A percentile compares a stretch with the other conserved stretches of the same genome.
phyloP scores from a whole-genome alignment of 179 eudicot genomes.

The Patellifolia procumbens region DNA sequence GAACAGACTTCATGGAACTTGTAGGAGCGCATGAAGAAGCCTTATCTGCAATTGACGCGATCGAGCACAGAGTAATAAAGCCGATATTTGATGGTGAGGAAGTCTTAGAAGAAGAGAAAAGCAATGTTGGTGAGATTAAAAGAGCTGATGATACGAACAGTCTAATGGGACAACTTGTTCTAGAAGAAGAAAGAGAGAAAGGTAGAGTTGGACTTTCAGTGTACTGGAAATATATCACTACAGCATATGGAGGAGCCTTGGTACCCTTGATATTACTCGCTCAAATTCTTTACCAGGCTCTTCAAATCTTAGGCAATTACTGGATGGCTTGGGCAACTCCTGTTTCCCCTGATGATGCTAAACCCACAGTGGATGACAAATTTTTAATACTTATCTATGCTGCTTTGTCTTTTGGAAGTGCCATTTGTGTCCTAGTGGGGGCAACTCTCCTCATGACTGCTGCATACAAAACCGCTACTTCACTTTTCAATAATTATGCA shows the following conservation, averaged over 20 bases:
- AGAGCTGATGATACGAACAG: slow-evolving; percentile 35
- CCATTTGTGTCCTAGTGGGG: slow-evolving; percentile 66
- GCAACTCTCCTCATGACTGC: slow-evolving; percentile 41
- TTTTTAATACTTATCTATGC: slow-evolving; percentile 68
- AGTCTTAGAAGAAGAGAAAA: slow-evolving; percentile 25
- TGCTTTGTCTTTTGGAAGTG: slow-evolving; percentile 68
- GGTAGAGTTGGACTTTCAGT: slow-evolving; percentile 75
- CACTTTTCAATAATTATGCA: slow-evolving; percentile 69
- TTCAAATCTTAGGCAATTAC: slow-evolving; percentile 77
- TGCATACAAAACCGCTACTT: slow-evolving; percentile 61
- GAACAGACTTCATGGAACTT: slow-evolving; percentile 86
- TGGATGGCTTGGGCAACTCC: slow-evolving; percentile 99
- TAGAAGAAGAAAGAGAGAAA: slow-evolving; percentile 94
- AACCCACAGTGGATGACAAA: slow-evolving; percentile 43
- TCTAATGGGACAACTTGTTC: slow-evolving; percentile 67
- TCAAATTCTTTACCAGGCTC: slow-evolving; percentile 50
- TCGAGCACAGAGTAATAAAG: slow-evolving; percentile 22
- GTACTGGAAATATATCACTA: slow-evolving; percentile 83
- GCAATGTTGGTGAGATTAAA: slow-evolving; percentile 25
- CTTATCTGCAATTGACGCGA: slow-evolving; percentile 55
- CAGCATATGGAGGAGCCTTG: slow-evolving; percentile 79
- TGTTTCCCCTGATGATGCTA: slow-evolving; percentile 56
- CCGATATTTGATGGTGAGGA: slow-evolving; percentile 16
- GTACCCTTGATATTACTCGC: slow-evolving; percentile 59
- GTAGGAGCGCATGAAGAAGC: slow-evolving; percentile 88